phyloP scores from a whole-genome alignment of 2,329 filamentous ascomycete genomes.

The Coniochaeta hoffmannii region DNA sequence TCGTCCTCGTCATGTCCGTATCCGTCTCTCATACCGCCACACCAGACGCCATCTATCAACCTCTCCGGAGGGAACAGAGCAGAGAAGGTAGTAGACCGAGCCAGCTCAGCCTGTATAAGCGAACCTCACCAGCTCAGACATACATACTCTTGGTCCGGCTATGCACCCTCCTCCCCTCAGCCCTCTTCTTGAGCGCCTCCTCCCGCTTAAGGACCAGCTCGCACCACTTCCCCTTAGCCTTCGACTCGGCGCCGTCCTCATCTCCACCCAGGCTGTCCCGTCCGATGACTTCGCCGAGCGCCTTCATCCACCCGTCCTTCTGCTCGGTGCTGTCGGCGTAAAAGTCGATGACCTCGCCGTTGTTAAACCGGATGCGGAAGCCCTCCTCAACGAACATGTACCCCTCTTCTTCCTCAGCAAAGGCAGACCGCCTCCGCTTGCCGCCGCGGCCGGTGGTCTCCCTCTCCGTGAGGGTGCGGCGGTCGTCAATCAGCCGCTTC shows the following conservation, averaged over 20 bases:
- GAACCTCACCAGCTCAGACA: constrained; percentile 25
- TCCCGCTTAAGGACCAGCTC: constrained; percentile 59
- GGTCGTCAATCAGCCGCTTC: constrained; percentile 88
- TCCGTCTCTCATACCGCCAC: not conserved
- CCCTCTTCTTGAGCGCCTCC: constrained; percentile 47
- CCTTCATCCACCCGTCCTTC: constrained; percentile 93
- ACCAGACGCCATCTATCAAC: not conserved
- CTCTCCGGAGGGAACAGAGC: too few relatives aligned
- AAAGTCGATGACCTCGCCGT: constrained; percentile 97
- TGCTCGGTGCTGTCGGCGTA: constrained; percentile 84
- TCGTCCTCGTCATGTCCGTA: not conserved
- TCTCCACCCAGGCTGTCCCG: constrained; percentile 41
- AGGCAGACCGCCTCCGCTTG: constrained; percentile 82
- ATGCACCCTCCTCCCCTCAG: constrained; percentile 44
- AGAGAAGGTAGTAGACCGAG: not conserved
- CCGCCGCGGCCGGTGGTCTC: constrained; percentile 71
- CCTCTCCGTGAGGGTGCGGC: constrained; percentile 72
- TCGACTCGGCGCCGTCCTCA: constrained; percentile 35
- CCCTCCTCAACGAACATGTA: constrained; percentile 99
- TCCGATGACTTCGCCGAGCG: constrained; percentile 64
- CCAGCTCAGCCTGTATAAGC: not conserved
- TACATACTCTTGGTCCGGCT: constrained; percentile 53
- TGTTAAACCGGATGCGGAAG: constrained; percentile 97
- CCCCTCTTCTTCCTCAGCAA: constrained; percentile 96
- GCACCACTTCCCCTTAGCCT: constrained; percentile 55